phyloP scores from a whole-genome alignment of 495 filamentous ascomycete genomes.

The Parathielavia hyrcaniae region DNA sequence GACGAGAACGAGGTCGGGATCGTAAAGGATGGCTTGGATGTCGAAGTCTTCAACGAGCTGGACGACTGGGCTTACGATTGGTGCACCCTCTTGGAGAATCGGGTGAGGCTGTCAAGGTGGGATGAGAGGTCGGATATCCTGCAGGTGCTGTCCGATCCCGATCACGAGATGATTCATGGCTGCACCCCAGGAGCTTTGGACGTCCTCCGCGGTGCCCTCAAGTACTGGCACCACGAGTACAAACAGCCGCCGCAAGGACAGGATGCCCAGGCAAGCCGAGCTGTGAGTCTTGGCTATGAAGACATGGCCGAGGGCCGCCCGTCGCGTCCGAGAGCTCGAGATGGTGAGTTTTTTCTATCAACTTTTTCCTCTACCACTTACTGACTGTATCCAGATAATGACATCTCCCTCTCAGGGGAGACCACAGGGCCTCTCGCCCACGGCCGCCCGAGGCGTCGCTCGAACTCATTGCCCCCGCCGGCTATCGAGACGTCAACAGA shows the following conservation, averaged over 20 bases:
- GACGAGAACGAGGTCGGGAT: constrained; percentile 27
- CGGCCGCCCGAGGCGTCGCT: not conserved
- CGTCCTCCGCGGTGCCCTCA: constrained; percentile 7
- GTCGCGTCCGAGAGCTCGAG: not conserved
- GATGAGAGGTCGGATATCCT: constrained; percentile 26
- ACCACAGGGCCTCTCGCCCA: not conserved
- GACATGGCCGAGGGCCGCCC: not conserved
- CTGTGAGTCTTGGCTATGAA: not conserved
- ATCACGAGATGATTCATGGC: constrained; percentile 7
- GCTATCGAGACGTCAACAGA: no score
- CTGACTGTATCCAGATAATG: not conserved
- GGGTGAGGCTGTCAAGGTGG: constrained; percentile 23
- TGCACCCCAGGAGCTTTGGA: not conserved
- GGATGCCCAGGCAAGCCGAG: not conserved
- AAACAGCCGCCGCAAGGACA: not conserved
- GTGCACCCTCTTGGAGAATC: constrained; percentile 16
- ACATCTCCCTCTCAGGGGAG: not conserved
- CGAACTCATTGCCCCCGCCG: not conserved
- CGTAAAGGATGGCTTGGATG: not conserved
- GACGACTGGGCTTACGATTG: constrained; percentile 25
- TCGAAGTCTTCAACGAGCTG: not conserved
- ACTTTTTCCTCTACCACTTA: not conserved
- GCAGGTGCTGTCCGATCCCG: constrained; percentile 13
- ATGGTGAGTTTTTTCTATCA: not conserved
- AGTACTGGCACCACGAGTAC: constrained; percentile 5